phyloP scores from a whole-genome alignment of 352 stramenopile genomes.

The Plasmopara muralis region DNA sequence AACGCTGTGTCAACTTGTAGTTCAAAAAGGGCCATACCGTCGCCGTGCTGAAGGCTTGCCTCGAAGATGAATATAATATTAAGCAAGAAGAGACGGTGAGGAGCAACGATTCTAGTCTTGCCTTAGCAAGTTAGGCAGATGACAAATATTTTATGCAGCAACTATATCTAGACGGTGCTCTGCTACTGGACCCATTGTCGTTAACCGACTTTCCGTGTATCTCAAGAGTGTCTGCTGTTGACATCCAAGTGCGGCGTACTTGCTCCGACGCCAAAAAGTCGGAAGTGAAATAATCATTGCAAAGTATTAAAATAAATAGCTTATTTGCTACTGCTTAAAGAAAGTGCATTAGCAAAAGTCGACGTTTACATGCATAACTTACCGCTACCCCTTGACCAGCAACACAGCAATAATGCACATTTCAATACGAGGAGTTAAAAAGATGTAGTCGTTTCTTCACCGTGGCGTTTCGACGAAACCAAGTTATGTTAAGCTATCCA shows the following conservation, averaged over 20 bases:
- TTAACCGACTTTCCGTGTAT: conserved; percentile 53
- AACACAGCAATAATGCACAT: background rate
- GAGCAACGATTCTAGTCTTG: background rate
- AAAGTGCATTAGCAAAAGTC: too few relatives aligned
- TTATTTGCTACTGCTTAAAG: too few relatives aligned
- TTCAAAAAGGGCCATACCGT: conserved; percentile 67
- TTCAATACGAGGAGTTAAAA: conserved; percentile 8
- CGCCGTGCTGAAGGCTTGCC: conserved; percentile 49
- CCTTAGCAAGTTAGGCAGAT: background rate
- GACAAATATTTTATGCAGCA: conserved; percentile 15
- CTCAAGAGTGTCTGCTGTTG: conserved; percentile 26
- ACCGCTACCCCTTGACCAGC: too few relatives aligned
- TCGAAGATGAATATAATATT: conserved; percentile 49
- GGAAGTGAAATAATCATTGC: conserved; percentile 13
- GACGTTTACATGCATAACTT: background rate
- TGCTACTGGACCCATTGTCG: conserved; percentile 58
- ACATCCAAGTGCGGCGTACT: conserved; percentile 35
- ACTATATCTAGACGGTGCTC: conserved; percentile 30
- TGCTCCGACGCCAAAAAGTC: conserved; percentile 11
- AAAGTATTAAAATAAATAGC: too few relatives aligned
- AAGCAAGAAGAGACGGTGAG: conserved; percentile 29
- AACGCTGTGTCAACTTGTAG: conserved; percentile 14
- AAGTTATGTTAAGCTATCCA: conserved; percentile 6
- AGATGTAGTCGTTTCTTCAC: conserved; percentile 14
- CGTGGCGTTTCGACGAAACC: conserved; percentile 6